Evolutionary conservation across 2,329 filamentous ascomycete species (phyloP).

Genomic region (Metarhizium rileyi): DNA sequence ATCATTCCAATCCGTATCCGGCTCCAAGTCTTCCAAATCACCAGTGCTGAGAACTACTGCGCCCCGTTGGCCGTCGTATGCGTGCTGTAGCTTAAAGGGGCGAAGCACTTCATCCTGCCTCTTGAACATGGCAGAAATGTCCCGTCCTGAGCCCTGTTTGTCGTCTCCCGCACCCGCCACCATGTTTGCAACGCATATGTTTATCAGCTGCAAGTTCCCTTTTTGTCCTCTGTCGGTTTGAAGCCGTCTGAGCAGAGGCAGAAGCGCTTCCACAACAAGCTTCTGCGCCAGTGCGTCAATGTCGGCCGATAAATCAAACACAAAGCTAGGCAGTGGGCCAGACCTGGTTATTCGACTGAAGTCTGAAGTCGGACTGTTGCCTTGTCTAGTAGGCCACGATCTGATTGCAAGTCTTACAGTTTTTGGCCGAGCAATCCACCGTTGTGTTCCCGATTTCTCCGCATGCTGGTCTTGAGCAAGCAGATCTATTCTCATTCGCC

Average conservation of each 20-base stretch:
- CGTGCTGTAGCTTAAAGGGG: constrained; percentile 49
- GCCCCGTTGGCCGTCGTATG: constrained; percentile 16
- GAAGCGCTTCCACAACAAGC: constrained; percentile 57
- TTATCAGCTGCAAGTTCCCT: constrained; percentile 78
- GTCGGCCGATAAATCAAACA: constrained; percentile 54
- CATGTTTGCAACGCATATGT: constrained; percentile 85
- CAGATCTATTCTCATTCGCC: constrained; percentile 71
- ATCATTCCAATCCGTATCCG: constrained; percentile 19
- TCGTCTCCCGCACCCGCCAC: constrained; percentile 41
- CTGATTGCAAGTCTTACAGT: constrained; percentile 75
- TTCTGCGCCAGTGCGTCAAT: constrained; percentile 54
- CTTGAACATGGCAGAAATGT: constrained; percentile 78
- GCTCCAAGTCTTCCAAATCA: constrained; percentile 12
- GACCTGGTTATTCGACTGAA: constrained; percentile 70
- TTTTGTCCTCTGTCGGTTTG: constrained; percentile 54
- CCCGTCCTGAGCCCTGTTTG: constrained; percentile 50
- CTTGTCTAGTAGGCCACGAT: constrained; percentile 32
- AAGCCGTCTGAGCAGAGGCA: constrained; percentile 65
- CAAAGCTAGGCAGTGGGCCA: constrained; percentile 58
- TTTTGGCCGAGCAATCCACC: constrained; percentile 72
- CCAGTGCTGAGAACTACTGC: constrained; percentile 19
- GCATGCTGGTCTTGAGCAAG: constrained; percentile 37
- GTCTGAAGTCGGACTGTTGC: constrained; percentile 39
- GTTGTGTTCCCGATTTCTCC: constrained; percentile 22
- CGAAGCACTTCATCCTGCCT: constrained; percentile 59